Conservation (phyloP, 2,329 filamentous ascomycete genomes). For the Sporothrix euskadiensis region DNA sequence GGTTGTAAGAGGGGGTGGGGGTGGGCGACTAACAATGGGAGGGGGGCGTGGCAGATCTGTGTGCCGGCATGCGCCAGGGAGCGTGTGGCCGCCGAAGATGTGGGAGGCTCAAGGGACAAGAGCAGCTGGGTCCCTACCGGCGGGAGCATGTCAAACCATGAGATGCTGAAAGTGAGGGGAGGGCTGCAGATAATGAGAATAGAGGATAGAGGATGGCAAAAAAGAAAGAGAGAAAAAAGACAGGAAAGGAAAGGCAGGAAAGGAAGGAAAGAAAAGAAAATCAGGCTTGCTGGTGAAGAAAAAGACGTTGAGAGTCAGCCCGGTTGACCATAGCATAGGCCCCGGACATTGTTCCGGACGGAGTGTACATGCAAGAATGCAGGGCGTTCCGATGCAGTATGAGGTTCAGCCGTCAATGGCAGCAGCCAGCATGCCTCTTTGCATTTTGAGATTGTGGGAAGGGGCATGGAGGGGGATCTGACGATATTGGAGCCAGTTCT, state of each 20-base stretch:
- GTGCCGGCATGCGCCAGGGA: not conserved
- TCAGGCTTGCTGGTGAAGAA: not conserved
- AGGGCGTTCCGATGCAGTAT: not conserved
- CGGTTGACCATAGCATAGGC: not conserved
- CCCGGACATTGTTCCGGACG: not conserved
- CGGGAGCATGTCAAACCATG: conserved; percentile 10
- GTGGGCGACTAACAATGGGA: not conserved
- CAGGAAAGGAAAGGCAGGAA: too few species aligned
- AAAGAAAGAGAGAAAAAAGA: not conserved
- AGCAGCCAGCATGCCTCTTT: conserved; percentile 3
- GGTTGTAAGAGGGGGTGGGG: not conserved
- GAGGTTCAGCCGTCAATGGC: conserved; percentile 8
- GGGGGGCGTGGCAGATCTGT: conserved; percentile 11
- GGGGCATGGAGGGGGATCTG: not conserved
- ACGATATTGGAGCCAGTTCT: not conserved
- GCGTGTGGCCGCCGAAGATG: conserved; percentile 14
- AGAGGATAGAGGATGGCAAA: not conserved
- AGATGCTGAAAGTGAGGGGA: not conserved
- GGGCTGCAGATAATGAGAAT: not conserved
- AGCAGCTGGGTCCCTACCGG: not conserved
- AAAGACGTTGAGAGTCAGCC: not conserved
- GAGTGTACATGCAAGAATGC: conserved; percentile 8
- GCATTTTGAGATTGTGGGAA: not conserved
- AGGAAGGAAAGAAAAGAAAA: too few species aligned
- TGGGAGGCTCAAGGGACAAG: not conserved